Conservation (phyloP, 306 rosid species). For the Cicer arietinum region DNA sequence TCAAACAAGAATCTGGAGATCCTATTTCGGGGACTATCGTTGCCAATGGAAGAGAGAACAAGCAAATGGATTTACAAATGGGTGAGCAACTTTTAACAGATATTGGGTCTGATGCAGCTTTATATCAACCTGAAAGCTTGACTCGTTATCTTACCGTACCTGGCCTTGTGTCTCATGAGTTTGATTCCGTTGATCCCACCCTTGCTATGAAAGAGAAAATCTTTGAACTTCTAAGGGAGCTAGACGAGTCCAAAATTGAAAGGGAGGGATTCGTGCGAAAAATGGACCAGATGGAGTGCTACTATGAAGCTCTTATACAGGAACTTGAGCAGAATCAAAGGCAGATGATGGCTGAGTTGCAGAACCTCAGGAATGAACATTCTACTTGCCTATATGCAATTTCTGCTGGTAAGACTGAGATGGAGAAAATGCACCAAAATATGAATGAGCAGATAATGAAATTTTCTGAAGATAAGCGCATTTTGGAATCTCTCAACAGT, state of each 20-base stretch:
- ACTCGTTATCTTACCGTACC: constrained; percentile 64
- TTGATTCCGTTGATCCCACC: constrained; percentile 72
- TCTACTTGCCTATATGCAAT: constrained; percentile 84
- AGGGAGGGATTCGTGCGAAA: constrained; percentile 78
- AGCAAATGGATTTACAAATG: constrained; percentile 55
- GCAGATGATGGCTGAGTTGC: constrained; percentile 95
- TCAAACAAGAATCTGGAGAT: constrained; percentile 72
- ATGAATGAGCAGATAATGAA: constrained; percentile 73
- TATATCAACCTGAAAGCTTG: constrained; percentile 67
- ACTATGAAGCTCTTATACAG: constrained; percentile 96
- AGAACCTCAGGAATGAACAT: constrained; percentile 89
- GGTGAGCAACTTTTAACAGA: constrained; percentile 64
- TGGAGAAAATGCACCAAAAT: constrained; percentile 77
- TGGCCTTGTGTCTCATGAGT: constrained; percentile 63
- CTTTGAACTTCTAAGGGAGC: constrained; percentile 81
- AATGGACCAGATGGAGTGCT: constrained; percentile 99
- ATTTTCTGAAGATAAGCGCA: constrained; percentile 75
- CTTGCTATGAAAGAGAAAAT: constrained; percentile 71
- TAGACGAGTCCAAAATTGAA: constrained; percentile 85
- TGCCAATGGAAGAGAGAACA: constrained; percentile 50
- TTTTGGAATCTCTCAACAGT: constrained; percentile 66
- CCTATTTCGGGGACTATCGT: constrained; percentile 53
- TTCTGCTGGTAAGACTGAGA: constrained; percentile 83
- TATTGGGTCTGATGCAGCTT: constrained; percentile 65
- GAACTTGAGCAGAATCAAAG: constrained; percentile 98